phyloP scores from a whole-genome alignment of 2,329 filamentous ascomycete species.

The Xylariaceae sp. region DNA sequence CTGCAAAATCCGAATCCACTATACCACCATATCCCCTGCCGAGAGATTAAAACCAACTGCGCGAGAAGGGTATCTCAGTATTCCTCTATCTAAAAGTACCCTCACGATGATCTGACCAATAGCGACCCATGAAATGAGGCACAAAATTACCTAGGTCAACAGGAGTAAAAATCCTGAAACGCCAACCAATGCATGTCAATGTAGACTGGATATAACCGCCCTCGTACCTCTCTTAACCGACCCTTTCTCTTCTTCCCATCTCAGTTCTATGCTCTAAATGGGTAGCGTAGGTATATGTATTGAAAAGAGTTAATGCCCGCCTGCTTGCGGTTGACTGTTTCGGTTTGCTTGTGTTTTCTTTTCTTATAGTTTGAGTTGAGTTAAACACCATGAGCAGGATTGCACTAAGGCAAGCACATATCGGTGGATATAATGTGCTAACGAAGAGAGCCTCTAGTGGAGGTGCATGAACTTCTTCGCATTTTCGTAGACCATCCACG shows the following conservation, averaged over 20 bases:
- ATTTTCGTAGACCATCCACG: conserved; percentile 92
- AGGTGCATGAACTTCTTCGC: conserved; percentile 74
- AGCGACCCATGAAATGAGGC: conserved; percentile 19
- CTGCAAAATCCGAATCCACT: conserved; percentile 10
- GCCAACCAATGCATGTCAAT: conserved; percentile 32
- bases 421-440: background rate
- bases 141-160: conserved; percentile 21
- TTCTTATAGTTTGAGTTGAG: background rate
- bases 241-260: background rate
- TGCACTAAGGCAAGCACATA: background rate
- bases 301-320: conserved; percentile 10
- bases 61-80: conserved; percentile 24
- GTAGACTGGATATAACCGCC: conserved; percentile 21
- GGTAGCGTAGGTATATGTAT: conserved; percentile 11
- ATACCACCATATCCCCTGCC: conserved; percentile 1
- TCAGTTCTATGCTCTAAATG: conserved; percentile 28
- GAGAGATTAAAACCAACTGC: conserved; percentile 15
- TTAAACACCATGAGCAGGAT: background rate
- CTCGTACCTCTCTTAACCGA: conserved; percentile 6
- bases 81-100: conserved; percentile 18
- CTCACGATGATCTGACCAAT: conserved; percentile 4
- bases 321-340: background rate
- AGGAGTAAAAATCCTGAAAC: conserved; percentile 27
- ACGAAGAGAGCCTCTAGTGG: conserved; percentile 43
- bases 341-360: conserved; percentile 13